Conservation (phyloP, 2,329 filamentous ascomycete genomes). For the Penicillium expansum region DNA sequence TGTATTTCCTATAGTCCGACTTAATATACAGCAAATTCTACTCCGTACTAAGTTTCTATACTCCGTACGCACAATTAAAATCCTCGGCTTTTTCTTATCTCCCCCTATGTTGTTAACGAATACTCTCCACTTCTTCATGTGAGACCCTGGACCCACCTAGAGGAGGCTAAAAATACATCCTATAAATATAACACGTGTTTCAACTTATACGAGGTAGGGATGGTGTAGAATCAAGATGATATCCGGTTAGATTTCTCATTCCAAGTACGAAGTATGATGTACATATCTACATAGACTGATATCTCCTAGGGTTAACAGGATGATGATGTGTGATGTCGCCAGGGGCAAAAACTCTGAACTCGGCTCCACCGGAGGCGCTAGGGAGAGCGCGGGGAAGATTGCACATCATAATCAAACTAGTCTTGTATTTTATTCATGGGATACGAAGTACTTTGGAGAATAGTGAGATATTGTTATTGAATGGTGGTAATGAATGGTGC, state of each 20-base stretch:
- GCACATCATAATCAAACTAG: conserved; percentile 26
- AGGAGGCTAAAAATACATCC: conserved; percentile 1
- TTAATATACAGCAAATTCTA: background rate
- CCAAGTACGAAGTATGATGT: background rate
- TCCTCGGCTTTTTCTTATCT: background rate
- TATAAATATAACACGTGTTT: conserved; percentile 1
- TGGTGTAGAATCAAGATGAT: background rate
- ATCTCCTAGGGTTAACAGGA: background rate
- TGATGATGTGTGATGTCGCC: conserved; percentile 8
- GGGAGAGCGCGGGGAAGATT: conserved; percentile 20
- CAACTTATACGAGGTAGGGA: background rate
- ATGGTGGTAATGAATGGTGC: too few species aligned
- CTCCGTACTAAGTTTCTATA: background rate
- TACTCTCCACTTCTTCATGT: background rate
- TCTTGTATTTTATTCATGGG: conserved; percentile 1
- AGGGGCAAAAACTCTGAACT: conserved; percentile 14
- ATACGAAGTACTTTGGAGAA: background rate
- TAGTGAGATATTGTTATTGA: too few species aligned
- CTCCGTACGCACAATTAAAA: background rate
- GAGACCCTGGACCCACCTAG: conserved; percentile 23
- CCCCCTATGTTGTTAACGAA: background rate
- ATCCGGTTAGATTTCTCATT: background rate
- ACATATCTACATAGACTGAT: background rate
- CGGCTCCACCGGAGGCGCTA: conserved; percentile 17
- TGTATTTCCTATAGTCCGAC: background rate